phyloP scores from a whole-genome alignment of 169 alveolate genomes.

The Sarcocystis neurona region DNA sequence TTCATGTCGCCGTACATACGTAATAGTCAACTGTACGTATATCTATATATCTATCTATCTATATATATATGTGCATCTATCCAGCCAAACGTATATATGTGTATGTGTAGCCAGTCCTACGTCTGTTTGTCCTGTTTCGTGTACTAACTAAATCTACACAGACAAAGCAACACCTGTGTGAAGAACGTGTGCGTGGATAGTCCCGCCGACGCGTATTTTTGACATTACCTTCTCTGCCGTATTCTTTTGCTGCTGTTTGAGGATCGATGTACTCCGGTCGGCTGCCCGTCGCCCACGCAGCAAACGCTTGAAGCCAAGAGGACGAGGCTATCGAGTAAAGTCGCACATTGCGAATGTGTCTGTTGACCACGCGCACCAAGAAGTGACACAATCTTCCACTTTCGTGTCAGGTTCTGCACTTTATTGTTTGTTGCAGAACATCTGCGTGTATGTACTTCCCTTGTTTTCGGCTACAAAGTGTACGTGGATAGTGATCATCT shows the following conservation, averaged over 20 bases:
- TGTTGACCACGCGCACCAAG: not conserved
- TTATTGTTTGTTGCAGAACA: too few species aligned
- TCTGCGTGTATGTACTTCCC: too few species aligned
- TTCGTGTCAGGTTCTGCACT: too few species aligned
- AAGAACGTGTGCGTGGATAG: not conserved
- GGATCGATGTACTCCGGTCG: constrained; percentile 35
- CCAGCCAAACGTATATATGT: not conserved
- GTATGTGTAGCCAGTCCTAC: not conserved
- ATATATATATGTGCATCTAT: not conserved
- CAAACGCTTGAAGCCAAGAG: constrained; percentile 5
- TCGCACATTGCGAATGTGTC: not conserved
- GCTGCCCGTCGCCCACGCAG: constrained; percentile 28
- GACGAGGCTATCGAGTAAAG: constrained; percentile 23
- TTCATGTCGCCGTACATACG: too few species aligned
- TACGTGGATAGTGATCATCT: too few species aligned
- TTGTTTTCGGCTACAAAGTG: too few species aligned
- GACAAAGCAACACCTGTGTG: not conserved
- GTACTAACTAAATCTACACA: not conserved
- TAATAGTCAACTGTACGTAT: too few species aligned
- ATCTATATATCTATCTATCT: not conserved
- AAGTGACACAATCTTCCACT: too few species aligned
- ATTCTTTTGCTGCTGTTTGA: constrained; percentile 6
- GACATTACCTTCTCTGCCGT: constrained; percentile 10
- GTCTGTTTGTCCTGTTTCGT: not conserved
- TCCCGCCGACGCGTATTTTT: not conserved